Evolutionary conservation across 1,284 basidiomycete genomes (phyloP), one percentile per base, ranked within the genome.

Genomic region (Stygiomarasmius scandens): DNA sequence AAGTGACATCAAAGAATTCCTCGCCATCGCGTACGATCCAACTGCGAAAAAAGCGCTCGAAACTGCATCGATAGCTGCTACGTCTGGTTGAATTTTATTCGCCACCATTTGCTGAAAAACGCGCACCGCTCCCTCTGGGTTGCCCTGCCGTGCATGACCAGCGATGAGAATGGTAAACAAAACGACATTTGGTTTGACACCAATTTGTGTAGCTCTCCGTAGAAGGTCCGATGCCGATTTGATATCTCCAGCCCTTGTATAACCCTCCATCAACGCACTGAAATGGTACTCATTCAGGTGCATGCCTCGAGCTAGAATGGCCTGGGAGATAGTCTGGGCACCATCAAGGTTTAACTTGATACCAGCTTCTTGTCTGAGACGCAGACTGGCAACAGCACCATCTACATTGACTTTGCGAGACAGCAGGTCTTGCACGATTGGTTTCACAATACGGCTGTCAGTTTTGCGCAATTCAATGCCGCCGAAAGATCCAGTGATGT

Each of bases 101-200:
- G 73, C 70, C n/a, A 89, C 62, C 90, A 92, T 92, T 32, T 74
- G 68, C 51, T 78, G 77, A 65, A 92, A 90, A 23, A 76, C 71
- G 34, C 71, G 73, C 63, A 83, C 71, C 1, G 89, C 87, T 20
- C 71, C 66, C 2, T 73, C 70, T 6, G 89, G 80, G 41, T 84
- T 73, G n/a, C 81, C 79, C 57, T 75, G 75, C 34, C 82, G 81
- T 19, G 82, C 87, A 68, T 87, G 81, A 2, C 86, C 89, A 25
- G 76, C 74, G 60, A 92, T 85, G 62, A 92, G 77, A 60, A 87
- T 85, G 20, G 90, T 92, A 74, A 84, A 89, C 80, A 89, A 83
- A 51, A 85, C 79, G 19, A 82, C 78, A 63, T 84, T 83, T 16
- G 83, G 80, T 38, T 72, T 70, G 51, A 86, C 68, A 16, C 84